Evolutionary conservation across 176 grass and related monocot genomes (phyloP).

Genomic region (Musa itinerans): DNA sequence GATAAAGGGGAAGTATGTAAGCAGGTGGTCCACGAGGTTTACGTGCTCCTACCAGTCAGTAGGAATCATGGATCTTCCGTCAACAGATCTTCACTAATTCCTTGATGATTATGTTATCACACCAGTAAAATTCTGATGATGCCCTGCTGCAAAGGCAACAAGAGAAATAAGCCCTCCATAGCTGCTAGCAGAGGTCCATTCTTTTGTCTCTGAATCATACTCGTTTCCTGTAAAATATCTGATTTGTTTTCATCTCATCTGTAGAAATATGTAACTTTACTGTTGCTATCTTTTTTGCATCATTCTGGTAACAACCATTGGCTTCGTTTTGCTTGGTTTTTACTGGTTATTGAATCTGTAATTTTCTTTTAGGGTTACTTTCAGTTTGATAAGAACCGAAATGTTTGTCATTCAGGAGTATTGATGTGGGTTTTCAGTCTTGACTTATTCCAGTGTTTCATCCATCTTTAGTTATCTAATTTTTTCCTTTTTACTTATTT

Average conservation of each 20-base stretch:
- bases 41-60: slow-evolving; percentile 29
- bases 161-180: too few species aligned
- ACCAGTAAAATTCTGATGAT: neutral
- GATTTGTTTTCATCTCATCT: neutral
- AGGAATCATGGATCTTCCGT: slow-evolving; percentile 25
- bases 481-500: too few species aligned
- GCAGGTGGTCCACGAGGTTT: slow-evolving; percentile 35
- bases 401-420: too few species aligned
- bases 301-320: neutral
- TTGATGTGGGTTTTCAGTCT: too few species aligned
- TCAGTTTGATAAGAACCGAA: too few species aligned
- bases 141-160: neutral
- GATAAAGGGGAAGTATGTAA: slow-evolving; percentile 36
- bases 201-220: neutral
- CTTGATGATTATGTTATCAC: neutral
- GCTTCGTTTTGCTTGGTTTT: too few species aligned
- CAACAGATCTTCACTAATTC: neutral
- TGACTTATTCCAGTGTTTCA: too few species aligned
- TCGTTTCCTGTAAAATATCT: neutral
- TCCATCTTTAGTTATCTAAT: too few species aligned
- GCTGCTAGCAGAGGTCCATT: neutral
- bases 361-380: too few species aligned
- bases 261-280: neutral
- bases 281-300: neutral
- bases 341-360: too few species aligned